These are phyloP conservation scores for Calycina herbarum DNA, from an alignment of 2,329 filamentous ascomycete genomes.

Conservation along the genomic window DNA sequence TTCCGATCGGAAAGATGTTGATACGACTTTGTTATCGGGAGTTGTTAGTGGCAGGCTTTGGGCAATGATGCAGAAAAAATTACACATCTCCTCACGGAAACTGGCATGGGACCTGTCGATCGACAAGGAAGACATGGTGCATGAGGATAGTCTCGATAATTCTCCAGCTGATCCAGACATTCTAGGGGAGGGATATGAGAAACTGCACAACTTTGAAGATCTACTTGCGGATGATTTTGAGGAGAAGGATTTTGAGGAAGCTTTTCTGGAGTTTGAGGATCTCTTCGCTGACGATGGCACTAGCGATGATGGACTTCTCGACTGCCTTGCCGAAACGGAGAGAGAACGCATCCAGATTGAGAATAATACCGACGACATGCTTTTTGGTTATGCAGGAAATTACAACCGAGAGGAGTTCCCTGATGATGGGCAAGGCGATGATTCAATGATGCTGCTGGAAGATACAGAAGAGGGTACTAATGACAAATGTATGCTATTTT, in stretches of 20 bases:
- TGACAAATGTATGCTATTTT: not conserved
- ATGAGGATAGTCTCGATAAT: not conserved
- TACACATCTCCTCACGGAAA: conserved; percentile 23
- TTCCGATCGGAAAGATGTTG: not conserved
- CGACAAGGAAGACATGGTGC: not conserved
- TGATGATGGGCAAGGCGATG: not conserved
- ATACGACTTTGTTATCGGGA: not conserved
- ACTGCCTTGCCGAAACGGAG: conserved; percentile 19
- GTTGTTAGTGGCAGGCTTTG: conserved; percentile 29
- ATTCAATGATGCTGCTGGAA: conserved; percentile 13
- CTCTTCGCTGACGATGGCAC: conserved; percentile 18
- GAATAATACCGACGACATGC: conserved; percentile 27
- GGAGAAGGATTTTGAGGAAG: not conserved
- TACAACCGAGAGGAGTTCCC: not conserved
- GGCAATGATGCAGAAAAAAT: conserved; percentile 31
- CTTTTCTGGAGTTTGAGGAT: conserved; percentile 20
- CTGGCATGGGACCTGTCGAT: conserved; percentile 8
- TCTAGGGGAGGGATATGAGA: not conserved
- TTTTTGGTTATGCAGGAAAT: conserved; percentile 21
- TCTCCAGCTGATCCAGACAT: not conserved
- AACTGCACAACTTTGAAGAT: not conserved
- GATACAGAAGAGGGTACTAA: not conserved
- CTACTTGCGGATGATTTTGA: not conserved
- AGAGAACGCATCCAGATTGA: conserved; percentile 24
- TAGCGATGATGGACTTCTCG: conserved; percentile 17